These are phyloP conservation scores for Phytophthora melonis DNA, from an alignment of 352 stramenopile genomes.

Conservation along the genomic window DNA sequence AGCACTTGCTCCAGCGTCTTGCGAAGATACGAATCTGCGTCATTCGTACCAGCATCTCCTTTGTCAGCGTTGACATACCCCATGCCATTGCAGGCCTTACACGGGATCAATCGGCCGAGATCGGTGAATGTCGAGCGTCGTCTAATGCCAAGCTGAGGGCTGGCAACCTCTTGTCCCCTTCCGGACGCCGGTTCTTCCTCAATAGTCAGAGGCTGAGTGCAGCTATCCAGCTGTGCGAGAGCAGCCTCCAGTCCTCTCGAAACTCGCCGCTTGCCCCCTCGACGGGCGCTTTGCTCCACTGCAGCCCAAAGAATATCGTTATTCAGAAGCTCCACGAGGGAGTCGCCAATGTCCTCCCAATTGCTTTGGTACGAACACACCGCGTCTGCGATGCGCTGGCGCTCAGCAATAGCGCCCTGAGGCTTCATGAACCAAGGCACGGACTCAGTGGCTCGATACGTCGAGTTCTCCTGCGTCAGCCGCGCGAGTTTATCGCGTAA, in stretches of 20 bases:
- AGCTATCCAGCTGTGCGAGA: slow-evolving; percentile 46
- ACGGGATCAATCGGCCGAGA: slow-evolving; percentile 55
- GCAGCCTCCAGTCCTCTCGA: slow-evolving; percentile 60
- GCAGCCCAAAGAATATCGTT: slow-evolving; percentile 71
- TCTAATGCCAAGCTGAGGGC: slow-evolving; percentile 11
- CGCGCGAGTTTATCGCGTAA: slow-evolving; percentile 57
- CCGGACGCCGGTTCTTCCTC: slow-evolving; percentile 16
- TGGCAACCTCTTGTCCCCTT: slow-evolving; percentile 3
- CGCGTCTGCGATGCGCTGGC: slow-evolving; percentile 65
- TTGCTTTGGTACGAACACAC: slow-evolving; percentile 61
- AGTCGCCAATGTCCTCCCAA: slow-evolving; percentile 64
- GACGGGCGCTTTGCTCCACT: slow-evolving; percentile 56
- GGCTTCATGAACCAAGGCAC: slow-evolving; percentile 56
- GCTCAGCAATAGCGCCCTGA: slow-evolving; percentile 50
- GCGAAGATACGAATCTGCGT: slow-evolving; percentile 63
- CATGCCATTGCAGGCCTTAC: slow-evolving; percentile 57
- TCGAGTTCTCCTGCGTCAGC: slow-evolving; percentile 54
- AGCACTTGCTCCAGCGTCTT: slow-evolving; percentile 73
- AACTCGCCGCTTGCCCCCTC: slow-evolving; percentile 46
- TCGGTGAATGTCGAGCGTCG: slow-evolving; percentile 25
- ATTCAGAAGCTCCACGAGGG: slow-evolving; percentile 68
- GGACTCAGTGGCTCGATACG: slow-evolving; percentile 34
- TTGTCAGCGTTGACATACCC: slow-evolving; percentile 53
- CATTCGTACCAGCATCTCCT: slow-evolving; percentile 19
- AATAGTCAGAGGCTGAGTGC: slow-evolving; percentile 6